Conservation (phyloP, 345 rosid species). For the Brassica nigra region DNA sequence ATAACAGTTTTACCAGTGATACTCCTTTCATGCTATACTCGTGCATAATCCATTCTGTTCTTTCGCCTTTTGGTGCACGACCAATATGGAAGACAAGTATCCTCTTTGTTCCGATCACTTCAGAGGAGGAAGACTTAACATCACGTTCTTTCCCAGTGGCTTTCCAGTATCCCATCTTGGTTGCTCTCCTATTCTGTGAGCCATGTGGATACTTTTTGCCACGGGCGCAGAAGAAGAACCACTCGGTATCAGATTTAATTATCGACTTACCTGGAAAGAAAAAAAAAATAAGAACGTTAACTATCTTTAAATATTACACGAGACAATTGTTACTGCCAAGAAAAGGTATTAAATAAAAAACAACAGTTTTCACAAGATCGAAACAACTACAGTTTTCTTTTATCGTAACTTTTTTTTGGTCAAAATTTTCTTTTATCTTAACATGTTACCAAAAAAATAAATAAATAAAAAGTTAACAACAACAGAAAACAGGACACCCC, state of each 20-base stretch:
- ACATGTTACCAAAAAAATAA: neutral
- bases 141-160: conserved; percentile 90
- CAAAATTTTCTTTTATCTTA: too few relatives aligned
- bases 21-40: conserved; percentile 70
- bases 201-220: conserved; percentile 91
- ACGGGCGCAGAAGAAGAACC: conserved; percentile 87
- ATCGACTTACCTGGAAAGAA: conserved; percentile 52
- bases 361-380: neutral
- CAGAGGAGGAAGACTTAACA: conserved; percentile 58
- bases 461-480: neutral
- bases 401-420: too few relatives aligned
- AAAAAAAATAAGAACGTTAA: neutral
- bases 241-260: conserved; percentile 70
- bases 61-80: conserved; percentile 90
- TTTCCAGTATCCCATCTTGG: conserved; percentile 88
- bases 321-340: neutral
- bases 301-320: neutral
- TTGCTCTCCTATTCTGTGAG: conserved; percentile 76
- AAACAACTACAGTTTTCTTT: neutral
- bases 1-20: conserved; percentile 50
- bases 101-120: conserved; percentile 79
- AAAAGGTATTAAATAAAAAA: neutral
- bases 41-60: conserved; percentile 93
- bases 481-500: neutral
- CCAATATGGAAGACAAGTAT: conserved; percentile 85